Conservation (phyloP, 2,329 filamentous ascomycete species). For the Neophaeococcomyces aloes region DNA sequence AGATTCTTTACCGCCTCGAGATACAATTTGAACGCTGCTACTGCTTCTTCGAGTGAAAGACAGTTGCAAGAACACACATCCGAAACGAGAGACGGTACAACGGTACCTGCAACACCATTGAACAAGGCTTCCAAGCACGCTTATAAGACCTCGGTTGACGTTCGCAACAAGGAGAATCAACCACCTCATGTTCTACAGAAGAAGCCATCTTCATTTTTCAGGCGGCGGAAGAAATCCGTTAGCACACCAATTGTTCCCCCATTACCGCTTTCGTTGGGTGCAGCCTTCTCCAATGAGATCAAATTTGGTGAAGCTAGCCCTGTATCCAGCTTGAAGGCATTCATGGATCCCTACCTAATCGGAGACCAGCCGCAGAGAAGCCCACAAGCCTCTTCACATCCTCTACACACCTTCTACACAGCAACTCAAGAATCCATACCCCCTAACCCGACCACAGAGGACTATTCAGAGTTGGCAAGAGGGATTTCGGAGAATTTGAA, state of each 20-base stretch:
- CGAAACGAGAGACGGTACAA: slow-evolving; percentile 17
- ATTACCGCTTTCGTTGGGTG: slow-evolving; percentile 36
- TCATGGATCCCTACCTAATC: slow-evolving; percentile 73
- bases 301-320: slow-evolving; percentile 43
- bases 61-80: slow-evolving; percentile 3
- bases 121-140: slow-evolving; percentile 24
- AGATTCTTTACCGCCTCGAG: slow-evolving; percentile 76
- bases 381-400: slow-evolving; percentile 14
- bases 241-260: slow-evolving; percentile 53
- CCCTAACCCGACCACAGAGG: slow-evolving; percentile 7
- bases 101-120: slow-evolving; percentile 11
- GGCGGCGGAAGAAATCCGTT: slow-evolving; percentile 81
- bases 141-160: slow-evolving; percentile 22
- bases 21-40: slow-evolving; percentile 26
- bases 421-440: slow-evolving; percentile 11
- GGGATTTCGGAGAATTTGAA: background rate
- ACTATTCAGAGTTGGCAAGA: background rate
- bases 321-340: slow-evolving; percentile 69
- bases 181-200: slow-evolving; percentile 53
- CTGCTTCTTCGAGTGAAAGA: slow-evolving; percentile 10
- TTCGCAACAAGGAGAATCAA: slow-evolving; percentile 25
- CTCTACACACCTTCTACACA: slow-evolving; percentile 19
- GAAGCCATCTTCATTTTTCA: slow-evolving; percentile 90
- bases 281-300: slow-evolving; percentile 31
- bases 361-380: slow-evolving; percentile 21